phyloP scores from a whole-genome alignment of 2,329 filamentous ascomycete genomes.

The Penicillium sclerotiorum region DNA sequence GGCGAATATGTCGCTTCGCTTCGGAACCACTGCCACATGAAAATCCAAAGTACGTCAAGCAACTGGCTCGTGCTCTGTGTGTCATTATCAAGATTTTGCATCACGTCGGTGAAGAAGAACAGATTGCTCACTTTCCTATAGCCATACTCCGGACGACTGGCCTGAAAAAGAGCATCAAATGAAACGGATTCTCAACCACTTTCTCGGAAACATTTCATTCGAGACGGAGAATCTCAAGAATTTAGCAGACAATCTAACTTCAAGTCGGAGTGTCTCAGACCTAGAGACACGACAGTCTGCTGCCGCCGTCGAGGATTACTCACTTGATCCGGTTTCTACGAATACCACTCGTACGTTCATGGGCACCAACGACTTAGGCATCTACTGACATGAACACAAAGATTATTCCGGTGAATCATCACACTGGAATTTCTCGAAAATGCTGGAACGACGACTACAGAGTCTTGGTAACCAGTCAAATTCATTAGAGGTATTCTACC shows the following conservation, averaged over 20 bases:
- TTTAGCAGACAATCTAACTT: slow-evolving; percentile 15
- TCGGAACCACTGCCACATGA: too few relatives aligned
- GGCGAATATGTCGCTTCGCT: slow-evolving; percentile 51
- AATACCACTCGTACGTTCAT: not conserved
- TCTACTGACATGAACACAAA: not conserved
- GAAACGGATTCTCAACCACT: slow-evolving; percentile 48
- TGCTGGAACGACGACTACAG: slow-evolving; percentile 34
- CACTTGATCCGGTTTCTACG: not conserved
- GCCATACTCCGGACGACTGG: not conserved
- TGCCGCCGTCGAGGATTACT: not conserved
- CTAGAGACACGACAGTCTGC: not conserved
- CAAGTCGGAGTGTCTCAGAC: not conserved
- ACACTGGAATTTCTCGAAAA: slow-evolving; percentile 41
- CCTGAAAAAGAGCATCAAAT: slow-evolving; percentile 26
- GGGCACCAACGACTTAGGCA: not conserved
- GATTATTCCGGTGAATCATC: slow-evolving; percentile 43
- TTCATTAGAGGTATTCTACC: not conserved
- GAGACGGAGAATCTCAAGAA: slow-evolving; percentile 35
- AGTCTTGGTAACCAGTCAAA: slow-evolving; percentile 12
- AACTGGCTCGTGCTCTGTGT: not conserved
- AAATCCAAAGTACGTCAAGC: slow-evolving; percentile 16
- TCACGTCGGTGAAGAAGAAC: not conserved
- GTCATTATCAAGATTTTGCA: not conserved
- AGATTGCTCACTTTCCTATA: too few relatives aligned
- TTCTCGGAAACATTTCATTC: slow-evolving; percentile 40